Evolutionary conservation across 2,329 filamentous ascomycete genomes (phyloP).

Genomic region (Eutypa lata): DNA sequence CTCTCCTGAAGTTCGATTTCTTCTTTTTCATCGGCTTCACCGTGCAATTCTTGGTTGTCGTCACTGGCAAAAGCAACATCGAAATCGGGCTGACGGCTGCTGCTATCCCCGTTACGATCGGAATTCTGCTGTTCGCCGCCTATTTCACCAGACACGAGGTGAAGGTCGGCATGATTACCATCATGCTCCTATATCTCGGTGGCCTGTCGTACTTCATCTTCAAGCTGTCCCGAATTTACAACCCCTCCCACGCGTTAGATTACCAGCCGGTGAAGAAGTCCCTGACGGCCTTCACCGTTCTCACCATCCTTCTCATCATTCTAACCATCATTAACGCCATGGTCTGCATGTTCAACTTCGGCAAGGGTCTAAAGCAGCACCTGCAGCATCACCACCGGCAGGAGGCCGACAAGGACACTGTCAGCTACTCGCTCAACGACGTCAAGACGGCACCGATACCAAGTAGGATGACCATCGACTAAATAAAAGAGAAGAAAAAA

Average conservation of each 20-base stretch:
- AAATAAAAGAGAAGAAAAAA: conserved; percentile 19
- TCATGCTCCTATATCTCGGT: conserved; percentile 84
- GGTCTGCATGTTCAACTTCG: conserved; percentile 87
- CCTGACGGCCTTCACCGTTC: conserved; percentile 88
- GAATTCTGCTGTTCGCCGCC: conserved; percentile 81
- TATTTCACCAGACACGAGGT: conserved; percentile 84
- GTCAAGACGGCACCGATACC: conserved; percentile 50
- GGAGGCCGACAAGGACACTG: conserved; percentile 53
- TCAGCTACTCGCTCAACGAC: conserved; percentile 54
- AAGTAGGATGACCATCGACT: conserved; percentile 62
- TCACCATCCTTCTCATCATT: conserved; percentile 86
- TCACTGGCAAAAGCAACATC: conserved; percentile 63
- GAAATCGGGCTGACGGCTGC: conserved; percentile 86
- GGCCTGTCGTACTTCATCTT: conserved; percentile 95
- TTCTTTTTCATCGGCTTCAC: conserved; percentile 99
- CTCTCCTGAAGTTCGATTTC: conserved; percentile 97
- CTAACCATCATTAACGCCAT: conserved; percentile 84
- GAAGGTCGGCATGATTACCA: conserved; percentile 69
- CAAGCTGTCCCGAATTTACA: conserved; percentile 96
- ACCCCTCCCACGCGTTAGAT: conserved; percentile 50
- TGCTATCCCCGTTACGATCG: conserved; percentile 86
- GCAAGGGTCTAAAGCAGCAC: conserved; percentile 83
- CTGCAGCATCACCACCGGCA: conserved; percentile 54
- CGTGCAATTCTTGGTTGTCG: conserved; percentile 94
- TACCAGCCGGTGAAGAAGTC: conserved; percentile 81